phyloP scores from a whole-genome alignment of 768 basidiomycete species.

The Boletus pseudopeckii region DNA sequence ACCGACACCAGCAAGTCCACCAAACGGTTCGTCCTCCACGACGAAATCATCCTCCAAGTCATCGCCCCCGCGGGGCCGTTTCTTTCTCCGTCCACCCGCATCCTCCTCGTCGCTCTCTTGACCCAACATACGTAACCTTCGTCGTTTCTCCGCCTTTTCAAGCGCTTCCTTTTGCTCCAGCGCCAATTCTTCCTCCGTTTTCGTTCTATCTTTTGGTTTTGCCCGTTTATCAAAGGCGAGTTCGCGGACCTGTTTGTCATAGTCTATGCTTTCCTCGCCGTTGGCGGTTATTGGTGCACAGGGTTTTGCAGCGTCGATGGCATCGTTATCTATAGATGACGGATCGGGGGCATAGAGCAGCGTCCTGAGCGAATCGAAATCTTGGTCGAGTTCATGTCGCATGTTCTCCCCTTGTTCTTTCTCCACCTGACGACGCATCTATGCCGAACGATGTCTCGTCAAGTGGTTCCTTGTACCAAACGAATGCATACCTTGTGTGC shows the following conservation, averaged over 20 bases:
- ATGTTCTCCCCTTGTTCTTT: constrained; percentile 81
- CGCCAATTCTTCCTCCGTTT: constrained; percentile 94
- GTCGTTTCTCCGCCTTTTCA: constrained; percentile 78
- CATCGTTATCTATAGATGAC: constrained; percentile 39
- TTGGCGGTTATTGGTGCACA: not conserved
- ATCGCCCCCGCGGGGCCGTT: constrained; percentile 69
- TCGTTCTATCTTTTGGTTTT: constrained; percentile 91
- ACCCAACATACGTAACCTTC: constrained; percentile 84
- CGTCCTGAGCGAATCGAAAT: constrained; percentile 76
- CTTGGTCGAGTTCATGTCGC: constrained; percentile 84
- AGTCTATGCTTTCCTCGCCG: constrained; percentile 52
- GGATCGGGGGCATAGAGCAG: constrained; percentile 62
- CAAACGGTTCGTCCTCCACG: constrained; percentile 36
- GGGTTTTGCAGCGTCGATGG: constrained; percentile 9
- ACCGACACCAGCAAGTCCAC: constrained; percentile 32
- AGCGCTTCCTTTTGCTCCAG: constrained; percentile 82
- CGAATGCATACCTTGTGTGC: constrained; percentile 69
- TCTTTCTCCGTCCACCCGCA: constrained; percentile 38
- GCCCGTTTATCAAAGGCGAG: constrained; percentile 92
- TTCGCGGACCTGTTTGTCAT: constrained; percentile 89
- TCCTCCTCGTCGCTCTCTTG: constrained; percentile 63
- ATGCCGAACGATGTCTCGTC: not conserved
- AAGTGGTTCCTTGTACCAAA: not conserved
- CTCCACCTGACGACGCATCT: constrained; percentile 88
- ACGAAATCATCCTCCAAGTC: constrained; percentile 88